These are phyloP conservation scores for Rhododendron vialii DNA, from an alignment of 148 eudicot species.

Conservation along the genomic window DNA sequence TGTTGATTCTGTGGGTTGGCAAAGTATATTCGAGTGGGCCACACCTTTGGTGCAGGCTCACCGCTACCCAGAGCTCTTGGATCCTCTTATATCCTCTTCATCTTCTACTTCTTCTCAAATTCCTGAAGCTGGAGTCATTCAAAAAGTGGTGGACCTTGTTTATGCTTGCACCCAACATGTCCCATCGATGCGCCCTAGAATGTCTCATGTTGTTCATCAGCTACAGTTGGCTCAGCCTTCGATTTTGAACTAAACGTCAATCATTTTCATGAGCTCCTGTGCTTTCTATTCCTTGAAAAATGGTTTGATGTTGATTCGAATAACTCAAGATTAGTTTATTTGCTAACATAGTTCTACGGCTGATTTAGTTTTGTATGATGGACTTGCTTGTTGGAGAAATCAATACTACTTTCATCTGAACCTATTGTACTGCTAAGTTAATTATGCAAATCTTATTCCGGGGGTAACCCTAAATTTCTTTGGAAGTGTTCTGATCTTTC, in stretches of 20 bases:
- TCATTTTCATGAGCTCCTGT: neutral
- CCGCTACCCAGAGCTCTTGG: constrained; percentile 68
- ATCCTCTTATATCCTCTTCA: constrained; percentile 57
- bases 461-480: neutral
- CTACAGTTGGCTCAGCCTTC: constrained; percentile 60
- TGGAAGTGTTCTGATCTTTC: neutral
- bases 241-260: constrained; percentile 27
- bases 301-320: neutral
- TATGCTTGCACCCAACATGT: constrained; percentile 87
- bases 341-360: neutral
- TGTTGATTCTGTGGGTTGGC: constrained; percentile 83
- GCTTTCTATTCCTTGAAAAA: neutral
- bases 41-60: constrained; percentile 82
- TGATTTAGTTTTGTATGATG: neutral
- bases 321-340: neutral
- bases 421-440: neutral
- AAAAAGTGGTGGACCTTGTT: constrained; percentile 90
- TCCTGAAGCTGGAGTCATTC: constrained; percentile 78
- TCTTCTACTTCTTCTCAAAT: constrained; percentile 44
- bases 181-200: constrained; percentile 88
- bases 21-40: constrained; percentile 96
- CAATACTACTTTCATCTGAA: neutral
- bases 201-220: constrained; percentile 97
- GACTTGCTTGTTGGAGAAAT: neutral
- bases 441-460: neutral